phyloP scores from a whole-genome alignment of 2,329 filamentous ascomycete species.

The Paecilomyces niveus region DNA sequence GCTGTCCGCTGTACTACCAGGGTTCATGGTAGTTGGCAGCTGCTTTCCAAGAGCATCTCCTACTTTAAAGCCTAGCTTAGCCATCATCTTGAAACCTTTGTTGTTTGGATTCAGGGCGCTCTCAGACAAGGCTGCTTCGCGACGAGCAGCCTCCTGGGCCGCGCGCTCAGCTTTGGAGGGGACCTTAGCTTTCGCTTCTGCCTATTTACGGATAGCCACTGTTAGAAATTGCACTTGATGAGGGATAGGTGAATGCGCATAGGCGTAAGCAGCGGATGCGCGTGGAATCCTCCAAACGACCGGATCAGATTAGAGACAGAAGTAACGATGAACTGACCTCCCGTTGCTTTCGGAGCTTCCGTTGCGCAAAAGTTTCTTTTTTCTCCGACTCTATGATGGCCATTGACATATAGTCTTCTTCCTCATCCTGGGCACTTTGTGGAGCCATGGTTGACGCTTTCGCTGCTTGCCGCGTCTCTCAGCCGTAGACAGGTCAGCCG shows the following conservation, averaged over 20 bases:
- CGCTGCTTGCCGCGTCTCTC: not conserved
- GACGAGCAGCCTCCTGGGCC: conserved; percentile 62
- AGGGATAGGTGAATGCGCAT: conserved; percentile 47
- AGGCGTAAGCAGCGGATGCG: conserved; percentile 39
- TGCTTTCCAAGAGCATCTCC: conserved; percentile 67
- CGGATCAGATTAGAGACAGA: conserved; percentile 3
- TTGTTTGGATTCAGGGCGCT: conserved; percentile 65
- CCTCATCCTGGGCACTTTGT: conserved; percentile 53
- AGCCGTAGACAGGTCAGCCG: not conserved
- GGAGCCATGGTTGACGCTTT: conserved; percentile 7
- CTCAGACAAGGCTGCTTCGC: conserved; percentile 69
- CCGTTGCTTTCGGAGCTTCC: conserved; percentile 46
- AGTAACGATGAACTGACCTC: conserved; percentile 31
- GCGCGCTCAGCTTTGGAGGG: conserved; percentile 76
- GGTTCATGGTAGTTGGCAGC: conserved; percentile 25
- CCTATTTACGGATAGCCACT: conserved; percentile 34
- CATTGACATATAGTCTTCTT: conserved; percentile 98
- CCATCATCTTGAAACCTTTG: conserved; percentile 95
- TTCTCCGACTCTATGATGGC: conserved; percentile 62
- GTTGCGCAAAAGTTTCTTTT: conserved; percentile 58
- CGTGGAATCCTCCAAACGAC: not conserved
- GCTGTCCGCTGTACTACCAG: not conserved
- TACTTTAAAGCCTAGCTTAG: conserved; percentile 80
- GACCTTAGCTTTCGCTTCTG: conserved; percentile 58
- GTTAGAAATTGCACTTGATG: conserved; percentile 39